These are phyloP conservation scores for Sordariomycetes sp. DNA, from an alignment of 2,329 filamentous ascomycete genomes.

Conservation along the genomic window DNA sequence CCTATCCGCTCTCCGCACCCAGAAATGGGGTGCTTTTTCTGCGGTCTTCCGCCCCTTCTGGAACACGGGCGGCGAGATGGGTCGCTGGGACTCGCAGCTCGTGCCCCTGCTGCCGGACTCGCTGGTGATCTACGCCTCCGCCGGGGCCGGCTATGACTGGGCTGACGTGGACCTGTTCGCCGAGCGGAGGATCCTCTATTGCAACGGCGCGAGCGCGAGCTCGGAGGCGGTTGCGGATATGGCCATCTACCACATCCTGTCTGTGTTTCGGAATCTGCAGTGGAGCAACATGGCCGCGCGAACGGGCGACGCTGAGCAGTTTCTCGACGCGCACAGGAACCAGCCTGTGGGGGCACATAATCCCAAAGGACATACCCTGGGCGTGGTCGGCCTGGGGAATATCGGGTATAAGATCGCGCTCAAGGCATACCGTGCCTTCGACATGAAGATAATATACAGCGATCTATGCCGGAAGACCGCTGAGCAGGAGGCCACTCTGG, in stretches of 20 bases:
- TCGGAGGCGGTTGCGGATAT: conserved; percentile 53
- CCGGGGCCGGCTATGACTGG: conserved; percentile 55
- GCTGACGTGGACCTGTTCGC: conserved; percentile 34
- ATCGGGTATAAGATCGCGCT: conserved; percentile 41
- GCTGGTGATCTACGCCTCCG: conserved; percentile 46
- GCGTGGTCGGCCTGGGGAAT: conserved; percentile 49
- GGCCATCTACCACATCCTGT: conserved; percentile 47
- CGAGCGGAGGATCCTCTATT: conserved; percentile 40
- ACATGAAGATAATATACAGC: conserved; percentile 46
- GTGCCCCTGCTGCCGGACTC: conserved; percentile 41
- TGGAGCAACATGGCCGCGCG: conserved; percentile 43
- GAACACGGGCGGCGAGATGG: conserved; percentile 56
- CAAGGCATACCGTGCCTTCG: conserved; percentile 41
- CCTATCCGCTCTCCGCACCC: conserved; percentile 22
- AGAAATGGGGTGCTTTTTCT: conserved; percentile 28
- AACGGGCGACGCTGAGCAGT: conserved; percentile 26
- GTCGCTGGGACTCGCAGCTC: conserved; percentile 48
- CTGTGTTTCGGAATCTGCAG: conserved; percentile 44
- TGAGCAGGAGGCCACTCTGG: conserved; percentile 30
- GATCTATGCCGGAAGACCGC: conserved; percentile 29
- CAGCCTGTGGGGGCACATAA: conserved; percentile 43
- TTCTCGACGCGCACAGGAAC: conserved; percentile 42
- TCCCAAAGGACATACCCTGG: conserved; percentile 40
- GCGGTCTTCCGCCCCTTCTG: conserved; percentile 48
- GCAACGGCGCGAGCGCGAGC: conserved; percentile 49